Percentiles rank a stretch among this genome's conserved stretches.
These are phyloP conservation scores for Hemisphaericaspora nanyangensis DNA, from an alignment of 805 yeast genomes.

Conservation along the genomic window DNA sequence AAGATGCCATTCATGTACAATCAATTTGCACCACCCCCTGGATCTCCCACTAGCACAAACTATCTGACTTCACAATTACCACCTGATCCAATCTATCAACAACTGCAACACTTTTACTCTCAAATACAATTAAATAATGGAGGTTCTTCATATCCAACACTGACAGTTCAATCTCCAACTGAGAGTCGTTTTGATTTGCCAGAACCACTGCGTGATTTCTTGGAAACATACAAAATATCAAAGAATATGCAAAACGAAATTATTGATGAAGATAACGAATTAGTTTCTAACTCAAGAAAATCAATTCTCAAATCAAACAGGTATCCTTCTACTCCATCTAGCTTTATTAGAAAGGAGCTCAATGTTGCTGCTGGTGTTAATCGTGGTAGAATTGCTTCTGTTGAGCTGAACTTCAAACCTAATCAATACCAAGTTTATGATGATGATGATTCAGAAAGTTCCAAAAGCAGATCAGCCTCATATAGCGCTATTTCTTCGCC, in stretches of 20 bases:
- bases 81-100: constrained; percentile 7
- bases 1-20: constrained; percentile 10
- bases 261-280: constrained; percentile 7
- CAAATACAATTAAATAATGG: not conserved
- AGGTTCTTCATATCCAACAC: not conserved
- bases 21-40: constrained; percentile 1
- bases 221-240: constrained; percentile 5
- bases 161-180: not conserved
- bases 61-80: not conserved
- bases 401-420: constrained; percentile 19
- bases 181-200: not conserved
- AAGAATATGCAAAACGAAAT: constrained; percentile 2
- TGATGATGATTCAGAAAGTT: constrained; percentile 7
- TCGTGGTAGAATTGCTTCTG: constrained; percentile 15
- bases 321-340: constrained; percentile 31
- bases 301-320: constrained; percentile 31
- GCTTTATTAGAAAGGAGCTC: constrained; percentile 10
- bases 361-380: constrained; percentile 1
- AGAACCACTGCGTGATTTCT: constrained; percentile 1
- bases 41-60: not conserved
- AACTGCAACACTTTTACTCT: not conserved
- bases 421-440: constrained; percentile 7
- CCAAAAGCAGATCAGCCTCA: not conserved
- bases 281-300: constrained; percentile 24
- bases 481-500: not conserved